phyloP scores from a whole-genome alignment of 2,329 filamentous ascomycete genomes.

The Ophiocordyceps camponoti-rufipedis region DNA sequence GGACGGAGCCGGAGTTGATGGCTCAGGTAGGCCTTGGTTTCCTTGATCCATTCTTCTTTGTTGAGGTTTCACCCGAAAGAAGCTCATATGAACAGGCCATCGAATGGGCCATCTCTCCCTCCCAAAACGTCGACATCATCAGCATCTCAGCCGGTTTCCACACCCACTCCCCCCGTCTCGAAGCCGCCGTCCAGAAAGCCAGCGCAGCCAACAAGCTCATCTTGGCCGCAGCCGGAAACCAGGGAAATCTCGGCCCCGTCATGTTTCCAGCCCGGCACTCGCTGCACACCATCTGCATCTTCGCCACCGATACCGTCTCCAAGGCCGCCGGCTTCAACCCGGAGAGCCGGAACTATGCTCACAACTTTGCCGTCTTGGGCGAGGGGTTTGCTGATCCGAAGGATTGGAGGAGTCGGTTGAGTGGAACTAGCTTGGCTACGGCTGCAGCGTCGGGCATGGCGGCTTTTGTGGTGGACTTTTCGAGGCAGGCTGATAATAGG shows the following conservation, averaged over 20 bases:
- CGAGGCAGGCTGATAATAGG: not conserved
- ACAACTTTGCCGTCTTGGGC: not conserved
- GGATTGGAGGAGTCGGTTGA: not conserved
- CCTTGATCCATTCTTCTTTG: too few relatives aligned
- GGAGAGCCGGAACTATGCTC: not conserved
- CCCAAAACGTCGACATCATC: not conserved
- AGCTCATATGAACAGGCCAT: not conserved
- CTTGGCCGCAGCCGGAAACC: not conserved
- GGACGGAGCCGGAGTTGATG: not conserved
- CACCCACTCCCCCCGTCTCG: not conserved
- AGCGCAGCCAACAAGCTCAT: not conserved
- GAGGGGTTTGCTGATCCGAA: not conserved
- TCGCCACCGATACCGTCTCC: not conserved
- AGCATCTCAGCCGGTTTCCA: not conserved
- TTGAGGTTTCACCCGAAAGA: too few relatives aligned
- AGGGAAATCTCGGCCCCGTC: not conserved
- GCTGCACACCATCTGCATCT: not conserved
- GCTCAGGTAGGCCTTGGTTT: not conserved
- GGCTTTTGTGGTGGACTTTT: not conserved
- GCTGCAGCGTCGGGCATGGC: not conserved
- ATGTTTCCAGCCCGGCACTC: not conserved
- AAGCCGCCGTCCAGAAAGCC: not conserved
- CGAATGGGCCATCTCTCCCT: not conserved
- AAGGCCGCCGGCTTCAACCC: not conserved
- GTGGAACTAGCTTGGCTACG: not conserved